Conservation (phyloP, 179 eudicot genomes). For the Beta macrorhiza region DNA sequence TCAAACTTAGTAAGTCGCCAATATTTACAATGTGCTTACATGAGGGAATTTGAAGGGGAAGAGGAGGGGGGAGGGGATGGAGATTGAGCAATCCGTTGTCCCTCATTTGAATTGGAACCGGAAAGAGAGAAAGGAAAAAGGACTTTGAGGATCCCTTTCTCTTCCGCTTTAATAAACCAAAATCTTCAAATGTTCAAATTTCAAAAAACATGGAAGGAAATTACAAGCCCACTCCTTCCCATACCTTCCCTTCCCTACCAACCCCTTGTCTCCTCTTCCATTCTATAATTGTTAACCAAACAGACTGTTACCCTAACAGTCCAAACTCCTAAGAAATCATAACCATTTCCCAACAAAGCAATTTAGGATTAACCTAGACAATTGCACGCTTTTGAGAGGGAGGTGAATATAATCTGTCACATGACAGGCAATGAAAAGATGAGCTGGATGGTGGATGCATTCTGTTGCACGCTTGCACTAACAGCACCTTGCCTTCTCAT, state of each 20-base stretch:
- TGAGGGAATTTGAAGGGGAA: neutral
- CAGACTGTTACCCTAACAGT: neutral
- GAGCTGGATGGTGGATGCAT: neutral
- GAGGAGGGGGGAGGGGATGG: no score
- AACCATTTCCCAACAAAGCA: neutral
- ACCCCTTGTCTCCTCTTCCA: neutral
- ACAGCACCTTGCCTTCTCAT: neutral
- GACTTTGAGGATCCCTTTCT: neutral
- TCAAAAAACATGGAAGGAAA: neutral
- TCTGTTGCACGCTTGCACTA: neutral
- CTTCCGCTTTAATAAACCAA: neutral
- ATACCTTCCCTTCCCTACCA: neutral
- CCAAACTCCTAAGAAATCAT: neutral
- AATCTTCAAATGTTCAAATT: neutral
- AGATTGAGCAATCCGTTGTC: neutral
- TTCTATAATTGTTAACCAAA: neutral
- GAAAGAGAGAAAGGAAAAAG: neutral
- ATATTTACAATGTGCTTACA: neutral
- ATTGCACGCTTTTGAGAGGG: neutral
- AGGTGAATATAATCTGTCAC: neutral
- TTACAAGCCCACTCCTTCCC: neutral
- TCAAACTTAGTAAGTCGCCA: slow-evolving; percentile 12
- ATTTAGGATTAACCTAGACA: neutral
- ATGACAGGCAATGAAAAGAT: neutral
- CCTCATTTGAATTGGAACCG: neutral